A percentile compares a stretch with the other conserved stretches of the same genome.
phyloP scores from a whole-genome alignment of 108 stramenopile species.

The Stephanodiscus minutulus region DNA sequence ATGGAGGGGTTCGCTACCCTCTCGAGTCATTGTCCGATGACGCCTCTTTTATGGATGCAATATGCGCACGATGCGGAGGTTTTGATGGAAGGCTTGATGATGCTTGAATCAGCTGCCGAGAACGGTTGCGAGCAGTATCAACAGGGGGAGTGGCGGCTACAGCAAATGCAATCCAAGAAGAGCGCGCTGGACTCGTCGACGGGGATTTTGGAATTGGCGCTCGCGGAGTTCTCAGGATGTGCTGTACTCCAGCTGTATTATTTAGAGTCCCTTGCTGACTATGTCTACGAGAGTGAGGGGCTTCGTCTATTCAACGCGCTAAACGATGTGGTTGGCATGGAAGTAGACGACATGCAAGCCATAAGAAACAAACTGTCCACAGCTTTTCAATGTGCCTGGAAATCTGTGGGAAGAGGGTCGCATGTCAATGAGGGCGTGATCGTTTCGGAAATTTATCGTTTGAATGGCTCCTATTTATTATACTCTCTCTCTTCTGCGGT shows the following conservation, averaged over 20 bases:
- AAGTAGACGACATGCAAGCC: constrained; percentile 5
- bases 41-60: constrained; percentile 88
- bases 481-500: constrained; percentile 18
- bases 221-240: constrained; percentile 78
- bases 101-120: constrained; percentile 14
- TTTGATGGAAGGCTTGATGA: constrained; percentile 44
- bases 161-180: constrained; percentile 33
- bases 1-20: constrained; percentile 51
- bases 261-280: constrained; percentile 39
- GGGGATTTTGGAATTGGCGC: constrained; percentile 73
- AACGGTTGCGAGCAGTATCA: constrained; percentile 9
- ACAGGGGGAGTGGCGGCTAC: constrained; percentile 11
- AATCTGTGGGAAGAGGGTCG: constrained; percentile 65
- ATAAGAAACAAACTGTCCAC: constrained; percentile 25
- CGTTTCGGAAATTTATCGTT: constrained; percentile 53
- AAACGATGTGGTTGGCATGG: constrained; percentile 16
- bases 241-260: constrained; percentile 56
- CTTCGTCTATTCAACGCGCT: constrained; percentile 3
- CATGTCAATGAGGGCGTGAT: constrained; percentile 61
- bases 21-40: constrained; percentile 79
- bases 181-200: constrained; percentile 51
- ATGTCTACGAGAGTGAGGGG: constrained; percentile 30
- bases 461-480: constrained; percentile 39
- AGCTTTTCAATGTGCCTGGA: constrained; percentile 56
- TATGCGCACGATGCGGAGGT: constrained; percentile 67